phyloP scores from a whole-genome alignment of 176 grass and related monocot species.

The Rhynchospora breviuscula region DNA sequence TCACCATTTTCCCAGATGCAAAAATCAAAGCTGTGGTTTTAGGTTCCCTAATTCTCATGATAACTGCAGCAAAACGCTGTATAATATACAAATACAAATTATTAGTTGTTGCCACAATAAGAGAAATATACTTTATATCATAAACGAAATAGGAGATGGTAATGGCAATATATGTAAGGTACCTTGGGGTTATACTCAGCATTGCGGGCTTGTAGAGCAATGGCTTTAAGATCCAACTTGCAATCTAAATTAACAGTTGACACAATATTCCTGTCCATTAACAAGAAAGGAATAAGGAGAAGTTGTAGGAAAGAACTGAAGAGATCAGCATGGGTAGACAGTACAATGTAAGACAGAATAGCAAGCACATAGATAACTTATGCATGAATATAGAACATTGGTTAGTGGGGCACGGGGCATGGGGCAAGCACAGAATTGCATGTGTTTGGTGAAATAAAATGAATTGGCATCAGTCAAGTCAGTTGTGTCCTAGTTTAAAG shows the following conservation, averaged over 20 bases:
- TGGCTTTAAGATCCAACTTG: slow-evolving; percentile 88
- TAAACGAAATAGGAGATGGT: not conserved
- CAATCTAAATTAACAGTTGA: slow-evolving; percentile 98
- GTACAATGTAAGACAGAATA: not conserved
- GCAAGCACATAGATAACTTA: not conserved
- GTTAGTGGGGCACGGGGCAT: not conserved
- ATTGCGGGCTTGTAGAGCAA: slow-evolving; percentile 92
- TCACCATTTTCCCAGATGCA: slow-evolving; percentile 98
- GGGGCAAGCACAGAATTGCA: not conserved
- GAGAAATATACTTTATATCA: not conserved
- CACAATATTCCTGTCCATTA: slow-evolving; percentile 73
- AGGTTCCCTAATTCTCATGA: slow-evolving; percentile 99
- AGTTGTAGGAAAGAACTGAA: not conserved
- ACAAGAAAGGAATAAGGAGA: not conserved
- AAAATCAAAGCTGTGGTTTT: slow-evolving; percentile 99
- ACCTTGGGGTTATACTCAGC: slow-evolving; percentile 99
- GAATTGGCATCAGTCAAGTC: not conserved
- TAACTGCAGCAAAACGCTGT: slow-evolving; percentile 98
- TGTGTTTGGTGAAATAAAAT: not conserved
- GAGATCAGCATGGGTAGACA: not conserved
- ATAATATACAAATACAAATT: slow-evolving; percentile 20
- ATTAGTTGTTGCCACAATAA: slow-evolving; percentile 8
- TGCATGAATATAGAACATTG: not conserved
- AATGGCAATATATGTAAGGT: not conserved
- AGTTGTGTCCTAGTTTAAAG: not conserved